A percentile compares a stretch with the other conserved stretches of the same genome.
phyloP scores from a whole-genome alignment of 2,329 filamentous ascomycete species.

The Stachybotrys chlorohalonatus region DNA sequence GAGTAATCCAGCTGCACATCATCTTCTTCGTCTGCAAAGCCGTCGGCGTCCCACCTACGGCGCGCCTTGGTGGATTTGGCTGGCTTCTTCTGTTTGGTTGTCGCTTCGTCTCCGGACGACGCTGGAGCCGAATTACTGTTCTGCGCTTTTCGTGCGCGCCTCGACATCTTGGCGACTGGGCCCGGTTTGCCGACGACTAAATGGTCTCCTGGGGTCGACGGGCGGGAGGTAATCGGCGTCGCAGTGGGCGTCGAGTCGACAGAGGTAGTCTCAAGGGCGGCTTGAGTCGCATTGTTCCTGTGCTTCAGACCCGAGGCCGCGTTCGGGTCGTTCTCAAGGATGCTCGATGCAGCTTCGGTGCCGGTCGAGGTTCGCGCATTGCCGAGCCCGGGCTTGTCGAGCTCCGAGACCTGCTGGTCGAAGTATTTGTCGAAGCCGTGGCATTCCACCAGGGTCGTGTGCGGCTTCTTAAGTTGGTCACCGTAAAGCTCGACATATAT shows the following conservation, averaged over 20 bases:
- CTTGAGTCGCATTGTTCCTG: conserved; percentile 25
- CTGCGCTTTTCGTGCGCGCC: conserved; percentile 63
- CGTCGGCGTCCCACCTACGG: conserved; percentile 87
- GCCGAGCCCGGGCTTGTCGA: conserved; percentile 36
- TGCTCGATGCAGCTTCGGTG: conserved; percentile 32
- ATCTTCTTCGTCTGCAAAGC: conserved; percentile 75
- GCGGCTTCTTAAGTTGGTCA: conserved; percentile 72
- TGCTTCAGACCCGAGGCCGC: conserved; percentile 30
- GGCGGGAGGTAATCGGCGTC: conserved; percentile 70
- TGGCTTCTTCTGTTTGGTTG: conserved; percentile 40
- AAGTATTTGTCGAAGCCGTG: conserved; percentile 83
- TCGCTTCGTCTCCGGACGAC: conserved; percentile 78
- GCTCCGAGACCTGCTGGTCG: conserved; percentile 79
- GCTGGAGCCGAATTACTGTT: conserved; percentile 57
- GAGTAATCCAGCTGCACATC: conserved; percentile 84
- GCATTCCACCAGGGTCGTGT: conserved; percentile 72
- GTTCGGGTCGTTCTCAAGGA: conserved; percentile 20
- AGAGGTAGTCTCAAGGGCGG: conserved; percentile 34
- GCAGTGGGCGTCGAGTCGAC: conserved; percentile 60
- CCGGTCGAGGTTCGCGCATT: not conserved
- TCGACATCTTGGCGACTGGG: conserved; percentile 67
- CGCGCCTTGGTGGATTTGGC: conserved; percentile 72
- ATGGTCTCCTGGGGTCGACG: conserved; percentile 63
- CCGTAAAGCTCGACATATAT: conserved; percentile 88
- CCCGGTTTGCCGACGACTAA: conserved; percentile 62